These are phyloP conservation scores for Pholiota adiposa DNA, from an alignment of 1,284 basidiomycete genomes.

Conservation along the genomic window DNA sequence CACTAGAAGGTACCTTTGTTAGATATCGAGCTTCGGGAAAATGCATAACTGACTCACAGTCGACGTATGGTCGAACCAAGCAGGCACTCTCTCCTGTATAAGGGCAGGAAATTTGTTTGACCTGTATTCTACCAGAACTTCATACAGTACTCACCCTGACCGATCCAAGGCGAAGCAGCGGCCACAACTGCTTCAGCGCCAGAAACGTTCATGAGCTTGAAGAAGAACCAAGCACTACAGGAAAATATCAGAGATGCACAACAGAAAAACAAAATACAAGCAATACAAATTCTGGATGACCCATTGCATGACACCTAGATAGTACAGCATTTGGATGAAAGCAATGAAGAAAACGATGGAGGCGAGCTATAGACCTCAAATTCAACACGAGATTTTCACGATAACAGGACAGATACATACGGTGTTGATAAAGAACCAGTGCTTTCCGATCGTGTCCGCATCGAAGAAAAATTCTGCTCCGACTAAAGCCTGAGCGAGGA, in stretches of 20 bases:
- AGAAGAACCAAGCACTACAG: conserved; percentile 87
- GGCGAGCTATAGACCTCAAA: conserved; percentile 49
- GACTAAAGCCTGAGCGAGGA: conserved; percentile 64
- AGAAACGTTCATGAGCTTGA: conserved; percentile 85
- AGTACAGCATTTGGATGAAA: conserved; percentile 87
- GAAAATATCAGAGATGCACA: background rate
- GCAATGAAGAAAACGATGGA: conserved; percentile 91
- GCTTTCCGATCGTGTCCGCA: conserved; percentile 56
- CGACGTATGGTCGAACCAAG: conserved; percentile 85
- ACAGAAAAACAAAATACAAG: conserved; percentile 7
- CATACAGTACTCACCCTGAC: conserved; percentile 45
- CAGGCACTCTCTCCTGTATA: conserved; percentile 79
- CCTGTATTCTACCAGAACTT: background rate
- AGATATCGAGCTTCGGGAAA: background rate
- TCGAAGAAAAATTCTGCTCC: conserved; percentile 85
- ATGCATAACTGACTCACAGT: conserved; percentile 42
- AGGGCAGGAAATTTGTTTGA: background rate
- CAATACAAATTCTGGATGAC: conserved; percentile 79
- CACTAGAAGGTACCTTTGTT: conserved; percentile 36
- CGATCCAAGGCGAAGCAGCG: conserved; percentile 93
- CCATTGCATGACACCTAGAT: conserved; percentile 90
- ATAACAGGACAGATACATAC: conserved; percentile 39
- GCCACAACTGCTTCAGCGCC: conserved; percentile 94
- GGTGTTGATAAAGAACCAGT: conserved; percentile 84
- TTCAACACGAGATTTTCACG: background rate